Conservation (phyloP, 345 rosid genomes). For the Arabis alpina region DNA sequence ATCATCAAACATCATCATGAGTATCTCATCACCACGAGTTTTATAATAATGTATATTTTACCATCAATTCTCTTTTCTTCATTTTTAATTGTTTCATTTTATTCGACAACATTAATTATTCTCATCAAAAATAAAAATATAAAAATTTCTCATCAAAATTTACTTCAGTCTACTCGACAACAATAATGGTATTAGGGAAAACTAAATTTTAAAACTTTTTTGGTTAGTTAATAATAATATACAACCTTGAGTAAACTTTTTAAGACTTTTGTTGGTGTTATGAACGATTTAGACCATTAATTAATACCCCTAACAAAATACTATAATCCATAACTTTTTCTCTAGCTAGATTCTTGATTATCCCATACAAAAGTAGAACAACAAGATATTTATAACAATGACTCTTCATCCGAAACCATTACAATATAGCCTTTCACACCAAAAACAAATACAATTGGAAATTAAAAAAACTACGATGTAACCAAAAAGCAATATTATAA, state of each 20-base stretch:
- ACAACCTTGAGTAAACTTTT: background rate
- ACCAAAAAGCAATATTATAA: constrained; percentile 24
- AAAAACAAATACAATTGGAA: constrained; percentile 22
- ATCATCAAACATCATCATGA: constrained; percentile 34
- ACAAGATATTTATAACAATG: constrained; percentile 14
- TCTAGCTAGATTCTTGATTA: constrained; percentile 21
- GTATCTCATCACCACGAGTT: constrained; percentile 40
- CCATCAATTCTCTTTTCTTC: background rate
- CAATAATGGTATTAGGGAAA: constrained; percentile 5
- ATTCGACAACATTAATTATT: constrained; percentile 13
- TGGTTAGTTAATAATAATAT: too few species aligned
- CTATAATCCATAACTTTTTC: constrained; percentile 3
- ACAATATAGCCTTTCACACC: constrained; percentile 21
- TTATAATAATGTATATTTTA: constrained; percentile 31
- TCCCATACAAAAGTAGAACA: background rate
- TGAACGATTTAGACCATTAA: background rate
- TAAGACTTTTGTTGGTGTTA: background rate
- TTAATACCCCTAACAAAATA: background rate
- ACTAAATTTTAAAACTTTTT: too few species aligned
- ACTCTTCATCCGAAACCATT: constrained; percentile 25
- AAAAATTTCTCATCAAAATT: too few species aligned
- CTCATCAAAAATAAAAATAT: background rate
- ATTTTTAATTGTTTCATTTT: background rate
- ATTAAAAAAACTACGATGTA: constrained; percentile 7
- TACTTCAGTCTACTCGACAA: constrained; percentile 10